Evolutionary conservation across 495 filamentous ascomycete species (phyloP).

Genomic region (Annulohypoxylon bovei): DNA sequence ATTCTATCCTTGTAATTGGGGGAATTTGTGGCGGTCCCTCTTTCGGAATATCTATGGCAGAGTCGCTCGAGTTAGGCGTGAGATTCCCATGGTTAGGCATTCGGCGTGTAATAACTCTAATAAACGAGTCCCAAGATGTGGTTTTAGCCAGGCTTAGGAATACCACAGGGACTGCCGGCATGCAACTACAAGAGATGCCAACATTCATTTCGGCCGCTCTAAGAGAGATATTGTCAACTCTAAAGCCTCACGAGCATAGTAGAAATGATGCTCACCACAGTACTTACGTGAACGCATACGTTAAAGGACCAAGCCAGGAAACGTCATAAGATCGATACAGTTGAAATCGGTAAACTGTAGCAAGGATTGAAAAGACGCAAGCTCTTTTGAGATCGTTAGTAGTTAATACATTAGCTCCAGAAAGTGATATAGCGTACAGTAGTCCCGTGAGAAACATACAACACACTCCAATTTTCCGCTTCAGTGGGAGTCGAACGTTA

Average conservation of each 20-base stretch:
- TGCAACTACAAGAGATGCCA: conserved; percentile 7
- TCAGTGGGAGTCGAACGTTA: neutral
- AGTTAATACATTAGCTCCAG: neutral
- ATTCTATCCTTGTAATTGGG: neutral
- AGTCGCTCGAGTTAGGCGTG: neutral
- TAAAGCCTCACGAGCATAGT: neutral
- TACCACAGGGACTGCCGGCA: neutral
- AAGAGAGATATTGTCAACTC: neutral
- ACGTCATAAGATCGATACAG: neutral
- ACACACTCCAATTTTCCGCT: neutral
- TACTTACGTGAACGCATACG: conserved; percentile 3
- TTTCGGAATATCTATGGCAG: neutral
- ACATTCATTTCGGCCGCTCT: conserved; percentile 5
- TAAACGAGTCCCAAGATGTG: neutral
- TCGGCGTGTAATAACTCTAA: neutral
- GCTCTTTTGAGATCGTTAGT: neutral
- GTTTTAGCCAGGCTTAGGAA: neutral
- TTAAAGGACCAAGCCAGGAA: neutral
- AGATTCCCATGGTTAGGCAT: neutral
- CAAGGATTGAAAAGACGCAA: neutral
- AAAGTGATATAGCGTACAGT: neutral
- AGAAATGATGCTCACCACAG: neutral
- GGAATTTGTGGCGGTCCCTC: neutral
- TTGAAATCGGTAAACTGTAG: conserved; percentile 3
- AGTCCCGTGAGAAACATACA: conserved; percentile 3